Conservation (phyloP, 2,329 filamentous ascomycete species). For the Didymella glomerata region DNA sequence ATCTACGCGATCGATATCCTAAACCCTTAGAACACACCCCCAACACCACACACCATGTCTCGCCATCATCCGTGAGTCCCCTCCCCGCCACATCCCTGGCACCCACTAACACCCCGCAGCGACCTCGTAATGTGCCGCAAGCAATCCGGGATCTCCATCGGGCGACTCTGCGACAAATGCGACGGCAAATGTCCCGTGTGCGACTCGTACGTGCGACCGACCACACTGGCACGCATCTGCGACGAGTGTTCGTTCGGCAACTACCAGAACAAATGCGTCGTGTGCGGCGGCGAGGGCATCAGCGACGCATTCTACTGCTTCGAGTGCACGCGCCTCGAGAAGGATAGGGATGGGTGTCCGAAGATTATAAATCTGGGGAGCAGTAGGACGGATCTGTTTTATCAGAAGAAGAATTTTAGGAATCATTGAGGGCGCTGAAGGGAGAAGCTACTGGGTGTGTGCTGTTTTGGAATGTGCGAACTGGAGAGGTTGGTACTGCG, state of each 20-base stretch:
- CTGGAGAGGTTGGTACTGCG: background rate
- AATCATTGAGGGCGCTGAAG: constrained; percentile 56
- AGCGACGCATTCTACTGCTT: constrained; percentile 99
- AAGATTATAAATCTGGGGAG: constrained; percentile 99
- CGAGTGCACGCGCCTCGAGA: constrained; percentile 95
- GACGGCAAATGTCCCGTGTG: constrained; percentile 99
- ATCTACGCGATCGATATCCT: background rate
- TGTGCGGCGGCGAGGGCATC: constrained; percentile 97
- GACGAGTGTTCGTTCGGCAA: constrained; percentile 99
- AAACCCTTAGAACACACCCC: no score
- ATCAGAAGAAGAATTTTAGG: constrained; percentile 76
- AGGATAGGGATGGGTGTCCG: constrained; percentile 95
- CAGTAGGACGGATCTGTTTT: constrained; percentile 89
- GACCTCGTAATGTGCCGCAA: constrained; percentile 99
- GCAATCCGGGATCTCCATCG: constrained; percentile 96
- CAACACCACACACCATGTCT: constrained; percentile 70
- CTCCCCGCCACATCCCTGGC: constrained; percentile 7
- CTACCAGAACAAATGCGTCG: constrained; percentile 99
- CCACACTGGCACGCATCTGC: constrained; percentile 96
- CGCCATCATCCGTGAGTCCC: constrained; percentile 85
- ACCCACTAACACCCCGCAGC: constrained; percentile 55
- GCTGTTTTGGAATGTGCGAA: background rate
- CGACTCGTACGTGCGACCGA: constrained; percentile 98
- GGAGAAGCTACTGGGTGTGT: background rate
- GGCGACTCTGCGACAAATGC: constrained; percentile 99